These are phyloP conservation scores for Cicer judaicum DNA, from an alignment of 306 rosid genomes.

Conservation along the genomic window DNA sequence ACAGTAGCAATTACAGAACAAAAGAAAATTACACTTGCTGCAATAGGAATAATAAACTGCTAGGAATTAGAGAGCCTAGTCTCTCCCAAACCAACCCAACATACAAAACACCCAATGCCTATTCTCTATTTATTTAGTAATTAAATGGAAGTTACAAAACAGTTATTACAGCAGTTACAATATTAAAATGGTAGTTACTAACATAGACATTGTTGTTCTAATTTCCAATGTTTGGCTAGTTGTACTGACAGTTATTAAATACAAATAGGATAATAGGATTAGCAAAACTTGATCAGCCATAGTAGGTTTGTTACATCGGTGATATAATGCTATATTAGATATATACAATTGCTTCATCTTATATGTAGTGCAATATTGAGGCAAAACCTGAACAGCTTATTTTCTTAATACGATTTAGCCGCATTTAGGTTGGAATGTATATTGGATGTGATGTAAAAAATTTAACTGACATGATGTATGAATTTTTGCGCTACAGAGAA, in stretches of 20 bases:
- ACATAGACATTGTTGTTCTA: not conserved
- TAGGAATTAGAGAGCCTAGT: no score
- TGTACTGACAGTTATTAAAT: constrained; percentile 14
- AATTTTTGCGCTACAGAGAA: constrained; percentile 64
- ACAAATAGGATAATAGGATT: constrained; percentile 8
- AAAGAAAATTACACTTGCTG: no score
- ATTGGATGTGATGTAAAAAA: constrained; percentile 36
- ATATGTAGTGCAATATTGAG: constrained; percentile 6
- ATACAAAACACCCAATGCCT: no score
- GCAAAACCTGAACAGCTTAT: constrained; percentile 22
- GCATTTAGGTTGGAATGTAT: constrained; percentile 29
- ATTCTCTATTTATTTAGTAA: no score
- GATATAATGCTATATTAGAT: constrained; percentile 21
- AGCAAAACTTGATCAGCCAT: constrained; percentile 28
- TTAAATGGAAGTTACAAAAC: no score
- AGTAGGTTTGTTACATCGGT: constrained; percentile 13
- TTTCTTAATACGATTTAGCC: constrained; percentile 30
- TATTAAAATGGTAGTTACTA: no score
- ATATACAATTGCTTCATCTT: constrained; percentile 4
- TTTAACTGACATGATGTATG: constrained; percentile 41
- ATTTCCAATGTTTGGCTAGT: constrained; percentile 30
- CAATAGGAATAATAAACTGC: no score
- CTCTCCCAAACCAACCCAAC: no score
- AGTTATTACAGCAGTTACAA: no score
- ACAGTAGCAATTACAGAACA: no score